phyloP scores from a whole-genome alignment of 2,329 filamentous ascomycete genomes.

The Juglanconis juglandina region DNA sequence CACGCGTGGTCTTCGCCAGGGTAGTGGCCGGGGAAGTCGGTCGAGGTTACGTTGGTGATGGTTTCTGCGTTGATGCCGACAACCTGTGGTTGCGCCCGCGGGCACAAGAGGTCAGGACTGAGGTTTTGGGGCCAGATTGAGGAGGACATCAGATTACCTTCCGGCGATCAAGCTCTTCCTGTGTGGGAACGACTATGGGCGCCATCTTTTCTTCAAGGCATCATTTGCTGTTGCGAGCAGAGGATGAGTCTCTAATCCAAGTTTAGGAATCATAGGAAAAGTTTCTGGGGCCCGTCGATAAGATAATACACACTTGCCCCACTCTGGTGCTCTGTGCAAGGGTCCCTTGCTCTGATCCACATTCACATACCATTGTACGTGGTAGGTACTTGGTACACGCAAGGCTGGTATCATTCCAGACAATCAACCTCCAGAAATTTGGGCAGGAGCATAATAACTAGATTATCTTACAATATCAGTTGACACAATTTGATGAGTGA shows the following conservation, averaged over 20 bases:
- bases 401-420: background rate
- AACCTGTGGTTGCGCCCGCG: constrained; percentile 50
- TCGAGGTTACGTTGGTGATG: constrained; percentile 82
- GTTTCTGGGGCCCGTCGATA: constrained; percentile 3
- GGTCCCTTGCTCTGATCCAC: background rate
- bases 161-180: constrained; percentile 58
- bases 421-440: too few relatives aligned
- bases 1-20: constrained; percentile 70
- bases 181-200: constrained; percentile 41
- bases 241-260: background rate
- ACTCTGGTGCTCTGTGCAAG: background rate
- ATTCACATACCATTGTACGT: background rate
- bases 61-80: constrained; percentile 87
- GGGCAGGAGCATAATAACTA: too few relatives aligned
- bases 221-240: constrained; percentile 1
- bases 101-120: background rate
- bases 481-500: too few relatives aligned
- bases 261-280: constrained; percentile 6
- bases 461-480: too few relatives aligned
- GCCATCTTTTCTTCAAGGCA: constrained; percentile 36
- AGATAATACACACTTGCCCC: constrained; percentile 11
- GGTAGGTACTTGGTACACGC: background rate
- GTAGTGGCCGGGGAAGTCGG: constrained; percentile 88
- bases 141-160: constrained; percentile 42
- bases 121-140: background rate